These are phyloP conservation scores for Phytopythium litorale DNA, from an alignment of 352 stramenopile species.

Conservation along the genomic window DNA sequence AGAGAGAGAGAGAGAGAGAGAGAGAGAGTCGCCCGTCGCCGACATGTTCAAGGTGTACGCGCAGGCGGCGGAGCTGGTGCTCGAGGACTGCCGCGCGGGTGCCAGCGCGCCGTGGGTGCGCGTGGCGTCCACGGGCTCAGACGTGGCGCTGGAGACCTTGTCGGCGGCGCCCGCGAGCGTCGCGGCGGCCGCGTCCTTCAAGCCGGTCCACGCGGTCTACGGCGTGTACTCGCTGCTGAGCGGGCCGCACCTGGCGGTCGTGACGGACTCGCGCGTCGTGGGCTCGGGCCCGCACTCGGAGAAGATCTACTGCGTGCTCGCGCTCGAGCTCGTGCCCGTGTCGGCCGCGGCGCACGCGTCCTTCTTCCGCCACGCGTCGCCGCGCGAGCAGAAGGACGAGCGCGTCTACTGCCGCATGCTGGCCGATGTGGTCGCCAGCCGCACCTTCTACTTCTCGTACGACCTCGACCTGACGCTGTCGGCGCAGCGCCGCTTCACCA, in stretches of 20 bases:
- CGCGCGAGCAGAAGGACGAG: slow-evolving; percentile 56
- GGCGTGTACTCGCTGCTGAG: slow-evolving; percentile 61
- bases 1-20: no score
- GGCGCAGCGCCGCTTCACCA: slow-evolving; percentile 36
- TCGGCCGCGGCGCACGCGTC: slow-evolving; percentile 38
- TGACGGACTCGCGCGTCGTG: slow-evolving; percentile 56
- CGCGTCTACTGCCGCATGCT: slow-evolving; percentile 57
- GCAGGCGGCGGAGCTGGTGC: slow-evolving; percentile 59
- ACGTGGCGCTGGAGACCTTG: slow-evolving; percentile 35
- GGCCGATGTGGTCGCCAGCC: slow-evolving; percentile 32
- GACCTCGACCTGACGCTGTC: slow-evolving; percentile 65
- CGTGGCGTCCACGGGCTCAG: slow-evolving; percentile 27
- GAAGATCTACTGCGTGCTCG: slow-evolving; percentile 58
- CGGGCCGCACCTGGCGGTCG: slow-evolving; percentile 48
- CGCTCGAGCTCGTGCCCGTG: slow-evolving; percentile 48
- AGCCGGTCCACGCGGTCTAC: slow-evolving; percentile 53
- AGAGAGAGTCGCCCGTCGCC: not conserved
- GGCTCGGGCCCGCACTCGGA: slow-evolving; percentile 50
- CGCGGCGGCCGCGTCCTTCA: slow-evolving; percentile 7
- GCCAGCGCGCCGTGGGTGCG: slow-evolving; percentile 56
- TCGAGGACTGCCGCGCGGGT: slow-evolving; percentile 77
- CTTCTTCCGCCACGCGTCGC: slow-evolving; percentile 51
- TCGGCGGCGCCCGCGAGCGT: slow-evolving; percentile 27
- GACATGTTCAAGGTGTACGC: slow-evolving; percentile 80
- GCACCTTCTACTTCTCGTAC: slow-evolving; percentile 71